Conservation (phyloP, 2,329 filamentous ascomycete genomes). For the Scedosporium apiospermum region DNA sequence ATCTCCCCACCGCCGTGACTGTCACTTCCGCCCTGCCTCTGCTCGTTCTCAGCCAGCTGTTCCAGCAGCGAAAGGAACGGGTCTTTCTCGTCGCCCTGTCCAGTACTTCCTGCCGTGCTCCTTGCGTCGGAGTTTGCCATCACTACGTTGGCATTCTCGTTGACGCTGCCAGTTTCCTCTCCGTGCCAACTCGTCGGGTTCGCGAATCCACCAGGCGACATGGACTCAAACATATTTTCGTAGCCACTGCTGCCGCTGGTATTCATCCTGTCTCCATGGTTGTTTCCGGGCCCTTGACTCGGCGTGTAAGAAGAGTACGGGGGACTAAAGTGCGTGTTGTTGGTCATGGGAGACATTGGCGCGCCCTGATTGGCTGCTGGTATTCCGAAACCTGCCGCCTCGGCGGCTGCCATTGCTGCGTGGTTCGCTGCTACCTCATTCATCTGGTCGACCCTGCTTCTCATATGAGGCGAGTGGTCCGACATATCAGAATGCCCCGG, state of each 20-base stretch:
- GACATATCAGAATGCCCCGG: conserved; percentile 23
- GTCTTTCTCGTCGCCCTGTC: conserved; percentile 58
- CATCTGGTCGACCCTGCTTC: conserved; percentile 22
- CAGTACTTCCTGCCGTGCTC: conserved; percentile 33
- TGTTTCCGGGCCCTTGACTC: conserved; percentile 18
- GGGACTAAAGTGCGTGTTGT: conserved; percentile 28
- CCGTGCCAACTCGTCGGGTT: conserved; percentile 42
- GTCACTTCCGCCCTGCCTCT: conserved; percentile 50
- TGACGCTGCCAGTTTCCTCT: conserved; percentile 21
- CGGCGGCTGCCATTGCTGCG: conserved; percentile 24
- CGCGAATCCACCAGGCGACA: conserved; percentile 43
- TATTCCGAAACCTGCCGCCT: conserved; percentile 25
- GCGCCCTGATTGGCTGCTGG: conserved; percentile 2
- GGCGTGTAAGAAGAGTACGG: conserved; percentile 28
- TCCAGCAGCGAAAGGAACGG: conserved; percentile 72
- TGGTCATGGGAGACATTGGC: conserved; percentile 12
- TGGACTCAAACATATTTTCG: conserved; percentile 51
- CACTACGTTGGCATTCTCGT: conserved; percentile 1
- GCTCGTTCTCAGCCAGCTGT: conserved; percentile 74
- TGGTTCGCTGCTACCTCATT: conserved; percentile 23
- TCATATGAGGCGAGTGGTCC: conserved; percentile 19
- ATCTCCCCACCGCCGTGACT: conserved; percentile 39
- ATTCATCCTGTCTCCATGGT: conserved; percentile 16
- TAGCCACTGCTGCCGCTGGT: conserved; percentile 26
- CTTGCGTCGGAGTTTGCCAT: not conserved